phyloP scores from a whole-genome alignment of 768 basidiomycete genomes.

The Xanthoconium stramineum region DNA sequence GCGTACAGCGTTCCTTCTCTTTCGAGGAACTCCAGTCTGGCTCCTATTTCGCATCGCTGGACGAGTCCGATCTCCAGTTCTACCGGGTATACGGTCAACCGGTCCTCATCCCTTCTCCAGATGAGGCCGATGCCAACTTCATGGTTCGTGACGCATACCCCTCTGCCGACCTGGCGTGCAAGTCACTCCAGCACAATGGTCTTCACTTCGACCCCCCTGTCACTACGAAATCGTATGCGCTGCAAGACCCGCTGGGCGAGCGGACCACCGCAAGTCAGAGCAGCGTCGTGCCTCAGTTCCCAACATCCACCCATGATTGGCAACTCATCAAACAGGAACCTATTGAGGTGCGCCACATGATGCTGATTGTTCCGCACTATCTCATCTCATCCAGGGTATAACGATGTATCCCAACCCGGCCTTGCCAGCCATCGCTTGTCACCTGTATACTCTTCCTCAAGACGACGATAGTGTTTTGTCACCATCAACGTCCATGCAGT shows the following conservation, averaged over 20 bases:
- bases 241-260: conserved; percentile 29
- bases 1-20: conserved; percentile 30
- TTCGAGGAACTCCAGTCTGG: conserved; percentile 36
- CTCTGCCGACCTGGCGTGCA: background rate
- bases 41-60: conserved; percentile 26
- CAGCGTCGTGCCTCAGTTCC: background rate
- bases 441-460: conserved; percentile 10
- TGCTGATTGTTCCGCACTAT: background rate
- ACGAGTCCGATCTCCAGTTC: conserved; percentile 33
- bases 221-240: conserved; percentile 28
- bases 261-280: background rate
- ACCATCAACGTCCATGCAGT: conserved; percentile 3
- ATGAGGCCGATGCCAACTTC: conserved; percentile 23
- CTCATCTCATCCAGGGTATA: conserved; percentile 14
- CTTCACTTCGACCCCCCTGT: conserved; percentile 8
- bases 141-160: conserved; percentile 11
- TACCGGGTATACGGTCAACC: conserved; percentile 32
- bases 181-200: background rate
- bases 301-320: conserved; percentile 17
- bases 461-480: conserved; percentile 8
- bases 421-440: conserved; percentile 9
- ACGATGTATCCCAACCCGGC: conserved; percentile 13
- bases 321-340: conserved; percentile 24
- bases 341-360: conserved; percentile 19
- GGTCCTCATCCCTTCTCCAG: conserved; percentile 27